Conservation (phyloP, 1,139 yeast species). For the Candida tetrigidarum region DNA sequence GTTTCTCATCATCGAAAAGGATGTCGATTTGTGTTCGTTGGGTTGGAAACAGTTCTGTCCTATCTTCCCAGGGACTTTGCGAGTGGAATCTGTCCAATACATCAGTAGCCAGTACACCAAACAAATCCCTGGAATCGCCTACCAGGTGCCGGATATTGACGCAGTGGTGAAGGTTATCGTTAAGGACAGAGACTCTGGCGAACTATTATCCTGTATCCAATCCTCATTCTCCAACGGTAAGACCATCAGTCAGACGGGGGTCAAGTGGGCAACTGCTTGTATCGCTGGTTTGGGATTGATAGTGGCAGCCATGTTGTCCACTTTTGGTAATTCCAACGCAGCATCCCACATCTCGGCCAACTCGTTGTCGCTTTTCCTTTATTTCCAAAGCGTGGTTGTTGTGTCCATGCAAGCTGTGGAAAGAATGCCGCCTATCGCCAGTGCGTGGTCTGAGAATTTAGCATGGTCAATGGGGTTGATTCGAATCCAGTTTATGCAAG, state of each 20-base stretch:
- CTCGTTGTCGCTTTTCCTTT: constrained; percentile 71
- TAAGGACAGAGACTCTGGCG: constrained; percentile 38
- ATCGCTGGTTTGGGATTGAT: constrained; percentile 79
- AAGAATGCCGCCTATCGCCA: constrained; percentile 76
- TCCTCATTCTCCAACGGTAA: constrained; percentile 72
- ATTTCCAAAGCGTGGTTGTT: constrained; percentile 78
- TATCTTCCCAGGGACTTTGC: constrained; percentile 68
- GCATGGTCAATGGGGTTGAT: constrained; percentile 90
- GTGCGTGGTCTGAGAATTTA: constrained; percentile 79
- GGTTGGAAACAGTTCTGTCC: constrained; percentile 87
- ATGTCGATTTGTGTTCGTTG: constrained; percentile 58
- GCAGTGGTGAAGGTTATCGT: constrained; percentile 65
- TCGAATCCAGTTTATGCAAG: constrained; percentile 69
- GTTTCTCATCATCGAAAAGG: constrained; percentile 57
- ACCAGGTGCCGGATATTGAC: constrained; percentile 77
- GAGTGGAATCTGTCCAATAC: constrained; percentile 67
- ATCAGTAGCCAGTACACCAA: constrained; percentile 48
- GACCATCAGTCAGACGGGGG: constrained; percentile 75
- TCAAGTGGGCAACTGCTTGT: constrained; percentile 84
- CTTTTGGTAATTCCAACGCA: constrained; percentile 79
- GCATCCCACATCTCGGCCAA: constrained; percentile 80
- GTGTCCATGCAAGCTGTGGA: constrained; percentile 76
- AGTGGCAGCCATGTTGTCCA: constrained; percentile 67
- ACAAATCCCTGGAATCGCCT: constrained; percentile 72
- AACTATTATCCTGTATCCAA: constrained; percentile 67